These are phyloP conservation scores for Hordeum pubiflorum DNA, from an alignment of 202 grass and related monocot species.

Conservation along the genomic window DNA sequence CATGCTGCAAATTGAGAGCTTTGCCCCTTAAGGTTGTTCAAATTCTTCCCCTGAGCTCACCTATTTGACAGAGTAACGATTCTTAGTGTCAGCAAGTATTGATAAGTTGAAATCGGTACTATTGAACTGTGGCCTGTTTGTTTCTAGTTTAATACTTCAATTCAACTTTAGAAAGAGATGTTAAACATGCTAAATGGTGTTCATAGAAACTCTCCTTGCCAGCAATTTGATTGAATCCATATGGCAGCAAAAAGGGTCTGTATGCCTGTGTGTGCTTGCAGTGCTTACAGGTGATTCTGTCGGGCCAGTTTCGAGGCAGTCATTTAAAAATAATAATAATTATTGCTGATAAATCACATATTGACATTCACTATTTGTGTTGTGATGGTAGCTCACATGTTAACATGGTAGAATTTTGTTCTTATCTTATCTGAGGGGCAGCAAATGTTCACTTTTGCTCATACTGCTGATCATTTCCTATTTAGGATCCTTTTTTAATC, in stretches of 20 bases:
- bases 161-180: not conserved
- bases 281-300: not conserved
- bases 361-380: not conserved
- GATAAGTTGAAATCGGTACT: not conserved
- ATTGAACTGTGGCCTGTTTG: not conserved
- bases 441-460: not conserved
- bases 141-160: conserved; percentile 11
- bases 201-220: not conserved
- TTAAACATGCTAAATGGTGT: not conserved
- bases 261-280: not conserved
- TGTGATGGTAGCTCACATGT: conserved; percentile 1
- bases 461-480: not conserved
- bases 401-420: not conserved
- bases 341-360: not conserved
- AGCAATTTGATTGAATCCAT: not conserved
- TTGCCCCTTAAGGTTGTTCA: not conserved
- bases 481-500: not conserved
- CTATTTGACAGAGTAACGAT: not conserved
- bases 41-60: not conserved
- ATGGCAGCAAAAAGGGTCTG: not conserved
- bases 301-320: not conserved
- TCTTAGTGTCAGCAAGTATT: not conserved
- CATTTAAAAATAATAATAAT: not conserved
- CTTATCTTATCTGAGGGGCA: not conserved
- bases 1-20: not conserved